phyloP scores from a whole-genome alignment of 768 basidiomycete species.

The Mycena olivaceomarginata region DNA sequence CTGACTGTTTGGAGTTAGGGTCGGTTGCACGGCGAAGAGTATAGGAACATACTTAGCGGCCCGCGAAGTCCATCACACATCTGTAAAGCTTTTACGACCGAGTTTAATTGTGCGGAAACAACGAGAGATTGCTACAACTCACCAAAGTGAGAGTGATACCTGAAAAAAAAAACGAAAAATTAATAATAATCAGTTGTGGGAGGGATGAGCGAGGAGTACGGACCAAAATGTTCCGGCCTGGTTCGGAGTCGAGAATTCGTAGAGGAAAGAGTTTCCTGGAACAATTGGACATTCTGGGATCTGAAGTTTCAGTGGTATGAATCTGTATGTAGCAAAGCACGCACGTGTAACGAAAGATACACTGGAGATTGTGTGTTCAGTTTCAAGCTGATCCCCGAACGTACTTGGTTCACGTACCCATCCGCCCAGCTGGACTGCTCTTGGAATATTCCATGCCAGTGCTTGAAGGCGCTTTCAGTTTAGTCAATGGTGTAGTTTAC shows the following conservation, averaged over 20 bases:
- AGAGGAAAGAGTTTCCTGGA: slow-evolving; percentile 52
- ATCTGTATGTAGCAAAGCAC: not conserved
- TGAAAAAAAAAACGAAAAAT: slow-evolving; percentile 9
- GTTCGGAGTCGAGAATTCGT: slow-evolving; percentile 47
- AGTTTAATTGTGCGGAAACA: not conserved
- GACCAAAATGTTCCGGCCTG: slow-evolving; percentile 65
- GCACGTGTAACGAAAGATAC: slow-evolving; percentile 23
- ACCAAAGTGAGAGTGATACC: slow-evolving; percentile 60
- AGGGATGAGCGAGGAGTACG: not conserved
- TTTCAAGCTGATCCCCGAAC: not conserved
- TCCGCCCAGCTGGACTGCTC: not conserved
- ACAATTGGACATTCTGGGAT: slow-evolving; percentile 53
- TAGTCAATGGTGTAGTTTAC: not conserved
- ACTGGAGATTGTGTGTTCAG: slow-evolving; percentile 2
- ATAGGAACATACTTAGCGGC: not conserved
- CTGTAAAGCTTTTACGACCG: not conserved
- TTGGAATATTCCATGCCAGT: slow-evolving; percentile 29
- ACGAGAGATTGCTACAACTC: not conserved
- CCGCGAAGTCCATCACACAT: slow-evolving; percentile 16
- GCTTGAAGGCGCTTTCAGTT: not conserved
- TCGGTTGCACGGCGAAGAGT: not conserved
- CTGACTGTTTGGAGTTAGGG: not conserved
- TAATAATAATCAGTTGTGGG: not conserved
- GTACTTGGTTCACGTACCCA: not conserved
- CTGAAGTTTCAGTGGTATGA: not conserved